phyloP scores from a whole-genome alignment of 768 basidiomycete species.

The Hygrophorus pudorinus region DNA sequence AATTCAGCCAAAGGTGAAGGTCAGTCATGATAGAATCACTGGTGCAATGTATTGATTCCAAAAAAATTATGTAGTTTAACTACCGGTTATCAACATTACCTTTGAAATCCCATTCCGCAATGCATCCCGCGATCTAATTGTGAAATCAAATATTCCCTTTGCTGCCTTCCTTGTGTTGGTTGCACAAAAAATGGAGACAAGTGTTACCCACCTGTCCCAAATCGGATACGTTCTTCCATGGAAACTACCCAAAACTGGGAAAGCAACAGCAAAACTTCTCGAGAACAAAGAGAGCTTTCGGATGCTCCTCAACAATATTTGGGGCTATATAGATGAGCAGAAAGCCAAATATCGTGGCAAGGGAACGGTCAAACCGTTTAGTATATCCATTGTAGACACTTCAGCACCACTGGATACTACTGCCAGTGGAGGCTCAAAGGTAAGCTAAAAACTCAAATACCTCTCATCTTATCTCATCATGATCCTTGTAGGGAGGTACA shows the following conservation, averaged over 20 bases:
- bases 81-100: not conserved
- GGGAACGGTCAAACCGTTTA: conserved; percentile 5
- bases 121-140: not conserved
- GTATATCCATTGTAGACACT: conserved; percentile 3
- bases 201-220: conserved; percentile 3
- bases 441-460: not conserved
- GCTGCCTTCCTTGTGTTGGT: not conserved
- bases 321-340: conserved; percentile 3
- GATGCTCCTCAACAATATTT: conserved; percentile 9
- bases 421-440: not conserved
- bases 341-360: conserved; percentile 4
- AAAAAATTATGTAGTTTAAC: not conserved
- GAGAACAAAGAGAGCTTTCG: conserved; percentile 5
- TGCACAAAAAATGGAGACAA: conserved; percentile 2
- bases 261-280: not conserved
- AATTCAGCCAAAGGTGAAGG: too few species aligned
- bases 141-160: not conserved
- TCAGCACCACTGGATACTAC: too few species aligned
- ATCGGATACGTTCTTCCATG: conserved; percentile 12
- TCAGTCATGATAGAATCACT: too few species aligned
- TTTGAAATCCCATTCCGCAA: not conserved
- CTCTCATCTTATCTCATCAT: not conserved
- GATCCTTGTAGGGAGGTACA: not conserved
- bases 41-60: not conserved
- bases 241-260: too few species aligned